Conservation (phyloP, 2,329 filamentous ascomycete species). For the Colletotrichum falcatum region DNA sequence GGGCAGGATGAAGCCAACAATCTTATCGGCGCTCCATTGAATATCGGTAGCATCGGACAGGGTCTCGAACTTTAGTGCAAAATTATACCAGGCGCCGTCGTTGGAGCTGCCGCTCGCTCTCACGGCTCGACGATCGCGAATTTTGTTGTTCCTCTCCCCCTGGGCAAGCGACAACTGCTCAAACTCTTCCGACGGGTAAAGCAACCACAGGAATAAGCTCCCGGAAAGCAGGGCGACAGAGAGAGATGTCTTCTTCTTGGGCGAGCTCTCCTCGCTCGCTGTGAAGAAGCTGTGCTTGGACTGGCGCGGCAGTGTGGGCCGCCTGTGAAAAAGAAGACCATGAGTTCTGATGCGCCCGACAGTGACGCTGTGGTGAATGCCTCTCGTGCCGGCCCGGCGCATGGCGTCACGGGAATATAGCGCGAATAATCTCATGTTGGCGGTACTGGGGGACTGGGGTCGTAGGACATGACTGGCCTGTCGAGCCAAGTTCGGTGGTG, state of each 20-base stretch:
- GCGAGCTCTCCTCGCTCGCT: conserved; percentile 41
- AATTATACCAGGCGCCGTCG: conserved; percentile 60
- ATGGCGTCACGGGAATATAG: conserved; percentile 15
- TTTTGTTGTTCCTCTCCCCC: conserved; percentile 36
- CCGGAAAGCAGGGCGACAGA: conserved; percentile 51
- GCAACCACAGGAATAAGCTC: conserved; percentile 56
- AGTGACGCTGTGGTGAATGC: conserved; percentile 32
- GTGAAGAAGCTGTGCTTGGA: conserved; percentile 42
- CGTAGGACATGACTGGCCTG: conserved; percentile 34
- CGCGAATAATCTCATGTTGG: conserved; percentile 34
- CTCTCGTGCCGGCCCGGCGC: conserved; percentile 21
- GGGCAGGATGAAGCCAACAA: conserved; percentile 81
- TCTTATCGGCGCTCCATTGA: conserved; percentile 68
- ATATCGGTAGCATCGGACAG: conserved; percentile 67
- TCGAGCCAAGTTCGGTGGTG: conserved; percentile 10
- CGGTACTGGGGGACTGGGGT: conserved; percentile 20
- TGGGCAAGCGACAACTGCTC: conserved; percentile 48
- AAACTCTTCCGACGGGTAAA: conserved; percentile 59
- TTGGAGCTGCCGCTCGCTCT: conserved; percentile 43
- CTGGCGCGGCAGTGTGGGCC: conserved; percentile 34
- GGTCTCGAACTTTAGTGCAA: conserved; percentile 60
- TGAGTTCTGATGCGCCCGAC: conserved; percentile 37
- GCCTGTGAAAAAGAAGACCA: conserved; percentile 22
- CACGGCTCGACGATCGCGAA: conserved; percentile 35
- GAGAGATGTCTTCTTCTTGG: conserved; percentile 43